Evolutionary conservation across 2,329 filamentous ascomycete species (phyloP), one percentile per base, ranked within the genome.

Genomic region (Stachybotrys chlorohalonatus): DNA sequence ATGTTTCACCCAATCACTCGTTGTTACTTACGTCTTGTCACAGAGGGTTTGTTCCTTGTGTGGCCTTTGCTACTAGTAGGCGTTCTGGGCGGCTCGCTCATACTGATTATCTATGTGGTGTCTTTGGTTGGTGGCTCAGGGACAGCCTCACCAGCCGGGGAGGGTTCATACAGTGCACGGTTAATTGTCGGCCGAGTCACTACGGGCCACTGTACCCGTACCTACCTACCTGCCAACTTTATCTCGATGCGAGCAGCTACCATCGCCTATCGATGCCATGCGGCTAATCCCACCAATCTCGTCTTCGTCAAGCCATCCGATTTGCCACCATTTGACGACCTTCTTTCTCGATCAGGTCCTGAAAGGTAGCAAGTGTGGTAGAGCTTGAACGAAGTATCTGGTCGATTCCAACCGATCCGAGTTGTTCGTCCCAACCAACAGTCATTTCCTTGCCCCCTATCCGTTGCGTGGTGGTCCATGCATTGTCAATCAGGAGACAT

Each of bases 41-140:
- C 60, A 5, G 62, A 63, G 1, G 72, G 72, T 49, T 72, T 72
- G 31, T 73, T 73, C 17, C 68, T 62, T 15, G 62, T 62, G 53
- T 73, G 71, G 17, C 67, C 69, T 54, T 64, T 60, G 32, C 64
- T 65, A 24, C 24, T 24, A 24, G 24, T 24, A 6, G 57, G 56
- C 31, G 64, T 60, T 53, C 64, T 62, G 55, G 61, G 60, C 30
- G 64, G 60, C 51, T 63, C 64, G 56, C 66, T 67, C 66, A 68
- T 68, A 53, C 45, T 56, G 47, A 24, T 24, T 24, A 32, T 16
- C 49, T 31, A 42, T 13, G 36, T 9, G 36, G 36, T 42, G 36
- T 9, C 36, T 42, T 42, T 9, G 9, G 13, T 42, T 9, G 13
- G 13, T 42, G 36, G 36, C 9, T 42, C 9, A 42, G 13, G 9